Percentiles rank a stretch among this genome's conserved stretches.
Conservation (phyloP, 2,329 filamentous ascomycete genomes). For the Gyromitra esculenta region DNA sequence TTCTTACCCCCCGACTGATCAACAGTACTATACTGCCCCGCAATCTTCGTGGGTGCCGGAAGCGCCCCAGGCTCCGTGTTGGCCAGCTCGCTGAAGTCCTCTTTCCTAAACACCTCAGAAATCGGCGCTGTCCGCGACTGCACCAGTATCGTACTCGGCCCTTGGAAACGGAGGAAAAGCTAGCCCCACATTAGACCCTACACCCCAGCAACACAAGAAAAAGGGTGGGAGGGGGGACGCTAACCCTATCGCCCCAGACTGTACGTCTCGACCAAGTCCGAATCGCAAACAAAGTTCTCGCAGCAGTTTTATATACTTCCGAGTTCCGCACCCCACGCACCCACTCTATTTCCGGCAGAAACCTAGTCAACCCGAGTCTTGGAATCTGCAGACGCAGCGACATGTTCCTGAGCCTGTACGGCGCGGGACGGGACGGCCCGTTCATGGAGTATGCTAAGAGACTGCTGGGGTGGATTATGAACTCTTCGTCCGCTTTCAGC, state of each 20-base stretch:
- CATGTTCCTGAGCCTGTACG: slow-evolving; percentile 86
- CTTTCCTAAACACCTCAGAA: slow-evolving; percentile 77
- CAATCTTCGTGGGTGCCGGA: slow-evolving; percentile 66
- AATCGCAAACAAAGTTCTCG: slow-evolving; percentile 72
- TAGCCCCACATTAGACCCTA: slow-evolving; percentile 12
- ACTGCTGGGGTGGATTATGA: slow-evolving; percentile 89
- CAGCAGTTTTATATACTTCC: slow-evolving; percentile 75
- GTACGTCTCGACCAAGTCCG: slow-evolving; percentile 81
- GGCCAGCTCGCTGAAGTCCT: slow-evolving; percentile 90
- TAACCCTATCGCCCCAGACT: slow-evolving; percentile 91
- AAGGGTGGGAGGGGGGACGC: too few species aligned
- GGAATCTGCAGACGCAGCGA: slow-evolving; percentile 81
- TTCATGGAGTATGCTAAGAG: slow-evolving; percentile 88
- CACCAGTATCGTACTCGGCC: slow-evolving; percentile 84
- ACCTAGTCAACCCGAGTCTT: slow-evolving; percentile 66
- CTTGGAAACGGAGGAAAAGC: slow-evolving; percentile 88
- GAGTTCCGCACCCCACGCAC: slow-evolving; percentile 77
- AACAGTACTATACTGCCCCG: slow-evolving; percentile 59
- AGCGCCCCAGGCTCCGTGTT: slow-evolving; percentile 78
- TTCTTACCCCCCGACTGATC: slow-evolving; percentile 53
- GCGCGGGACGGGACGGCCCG: slow-evolving; percentile 73
- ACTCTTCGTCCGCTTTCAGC: slow-evolving; percentile 83
- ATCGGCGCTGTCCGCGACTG: slow-evolving; percentile 85
- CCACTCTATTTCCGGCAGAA: slow-evolving; percentile 77
- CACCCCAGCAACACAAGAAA: background rate